Evolutionary conservation across 139 green algal genomes (phyloP).

Genomic region (Micractinium conductrix): DNA sequence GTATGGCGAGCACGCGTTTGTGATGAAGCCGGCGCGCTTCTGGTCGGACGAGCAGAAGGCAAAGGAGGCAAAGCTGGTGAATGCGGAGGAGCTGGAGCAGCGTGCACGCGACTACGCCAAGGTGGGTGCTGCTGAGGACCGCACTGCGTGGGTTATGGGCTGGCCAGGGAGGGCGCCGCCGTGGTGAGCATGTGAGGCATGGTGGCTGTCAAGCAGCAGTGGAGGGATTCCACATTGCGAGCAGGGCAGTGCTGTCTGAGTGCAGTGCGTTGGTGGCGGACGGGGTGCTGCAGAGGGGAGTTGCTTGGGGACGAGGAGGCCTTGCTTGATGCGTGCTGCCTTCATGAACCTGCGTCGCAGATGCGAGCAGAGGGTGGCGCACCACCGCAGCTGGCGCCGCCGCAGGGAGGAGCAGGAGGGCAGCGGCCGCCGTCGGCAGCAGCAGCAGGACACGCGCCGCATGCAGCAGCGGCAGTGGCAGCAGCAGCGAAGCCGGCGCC

Average conservation of each 20-base stretch:
- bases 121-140: neutral
- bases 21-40: constrained; percentile 69
- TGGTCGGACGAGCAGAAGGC: constrained; percentile 68
- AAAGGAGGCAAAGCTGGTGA: constrained; percentile 60
- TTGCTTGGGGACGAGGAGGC: too few species aligned
- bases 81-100: constrained; percentile 68
- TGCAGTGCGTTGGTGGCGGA: too few species aligned
- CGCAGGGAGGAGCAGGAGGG: neutral
- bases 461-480: neutral
- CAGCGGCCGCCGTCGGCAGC: neutral
- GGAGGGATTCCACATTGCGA: too few species aligned
- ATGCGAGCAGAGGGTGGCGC: constrained; percentile 13
- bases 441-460: neutral
- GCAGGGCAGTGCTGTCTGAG: too few species aligned
- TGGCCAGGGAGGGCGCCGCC: too few species aligned
- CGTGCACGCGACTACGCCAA: constrained; percentile 69
- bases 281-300: too few species aligned
- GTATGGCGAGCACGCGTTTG: constrained; percentile 86
- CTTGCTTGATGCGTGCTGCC: neutral
- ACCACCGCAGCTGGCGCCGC: constrained; percentile 14
- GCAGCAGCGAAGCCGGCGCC: neutral
- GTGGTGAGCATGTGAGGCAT: too few species aligned
- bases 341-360: neutral
- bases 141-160: neutral
- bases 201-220: too few species aligned